phyloP scores from a whole-genome alignment of 2,329 filamentous ascomycete species.

The Fusarium palustre region DNA sequence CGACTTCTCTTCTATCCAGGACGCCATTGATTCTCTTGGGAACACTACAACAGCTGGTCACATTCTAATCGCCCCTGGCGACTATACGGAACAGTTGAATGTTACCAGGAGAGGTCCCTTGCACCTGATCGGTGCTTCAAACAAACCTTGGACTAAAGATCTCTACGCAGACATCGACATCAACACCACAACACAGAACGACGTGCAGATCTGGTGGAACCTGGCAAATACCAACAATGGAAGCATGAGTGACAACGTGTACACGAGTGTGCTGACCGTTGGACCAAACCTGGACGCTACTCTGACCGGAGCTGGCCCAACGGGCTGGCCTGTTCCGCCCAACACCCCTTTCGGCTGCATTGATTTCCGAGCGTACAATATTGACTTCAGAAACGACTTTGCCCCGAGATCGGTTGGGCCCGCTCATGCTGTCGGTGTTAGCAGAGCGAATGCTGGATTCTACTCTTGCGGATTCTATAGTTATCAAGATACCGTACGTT shows the following conservation, averaged over 20 bases:
- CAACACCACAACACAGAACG: conserved; percentile 56
- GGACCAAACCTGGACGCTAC: conserved; percentile 73
- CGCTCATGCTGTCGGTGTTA: conserved; percentile 69
- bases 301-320: conserved; percentile 70
- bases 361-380: conserved; percentile 74
- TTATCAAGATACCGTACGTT: conserved; percentile 72
- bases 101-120: conserved; percentile 71
- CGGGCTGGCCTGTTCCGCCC: conserved; percentile 69
- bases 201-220: conserved; percentile 69
- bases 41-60: conserved; percentile 43
- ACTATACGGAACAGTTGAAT: conserved; percentile 74
- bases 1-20: conserved; percentile 55
- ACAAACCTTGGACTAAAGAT: conserved; percentile 52
- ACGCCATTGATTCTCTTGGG: conserved; percentile 55
- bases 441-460: conserved; percentile 73
- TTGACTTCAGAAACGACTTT: conserved; percentile 73
- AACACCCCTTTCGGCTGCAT: conserved; percentile 72
- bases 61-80: conserved; percentile 70
- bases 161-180: conserved; percentile 57
- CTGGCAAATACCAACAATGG: conserved; percentile 60
- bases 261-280: conserved; percentile 70
- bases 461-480: conserved; percentile 75
- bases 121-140: conserved; percentile 69
- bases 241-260: conserved; percentile 68
- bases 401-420: conserved; percentile 64